Evolutionary conservation across 805 yeast species (phyloP), one percentile per base, ranked within the genome.

Genomic region (Kazachstania psychrophila): DNA sequence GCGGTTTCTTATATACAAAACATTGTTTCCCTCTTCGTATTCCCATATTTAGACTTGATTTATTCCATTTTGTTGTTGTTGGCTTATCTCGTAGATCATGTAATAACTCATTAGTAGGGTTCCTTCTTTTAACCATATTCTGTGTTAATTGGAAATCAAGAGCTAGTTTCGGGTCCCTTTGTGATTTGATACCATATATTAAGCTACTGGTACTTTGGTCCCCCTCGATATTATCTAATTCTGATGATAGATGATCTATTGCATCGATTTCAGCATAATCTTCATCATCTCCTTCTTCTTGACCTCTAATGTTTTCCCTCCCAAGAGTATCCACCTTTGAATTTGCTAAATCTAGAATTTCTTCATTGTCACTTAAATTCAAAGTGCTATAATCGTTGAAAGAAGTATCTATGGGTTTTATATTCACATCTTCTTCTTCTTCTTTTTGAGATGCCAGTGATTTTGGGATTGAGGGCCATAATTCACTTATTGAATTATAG

Each of bases 381-480:
- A 36, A 31, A 5, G 34, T 28, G 23, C 23, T 35, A 27, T 41
- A 43, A 4, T 31, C 34, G 9, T 39, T 14, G 4, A 31, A 36
- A 13, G 35, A 23, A 1, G 45, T 38, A 10, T 42, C 37, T 16
- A 41, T 28, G n/a, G n/a, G n/a, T n/a, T n/a, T n/a, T 5, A 19
- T 16, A 2, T 28, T 22, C 3, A 10, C 8, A 6, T 25, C 37
- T 9, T n/a, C 12, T 3, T n/a, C 11, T 19, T 12, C 5, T 28
- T 22, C 32, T 2, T 29, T 13, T 15, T 30, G 39, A 4, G 34
- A 25, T 9, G 14, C 5, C 11, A 30, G 12, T 2, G 39, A 38
- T 19, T 46, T 38, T 1, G 62, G 59, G 2, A 46, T 45, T 14
- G 35, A 13, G 2, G 56, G 57, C 51, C 61, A 60, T 16, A 63